phyloP scores from a whole-genome alignment of 352 stramenopile species.

The Phytophthora pinifolia region DNA sequence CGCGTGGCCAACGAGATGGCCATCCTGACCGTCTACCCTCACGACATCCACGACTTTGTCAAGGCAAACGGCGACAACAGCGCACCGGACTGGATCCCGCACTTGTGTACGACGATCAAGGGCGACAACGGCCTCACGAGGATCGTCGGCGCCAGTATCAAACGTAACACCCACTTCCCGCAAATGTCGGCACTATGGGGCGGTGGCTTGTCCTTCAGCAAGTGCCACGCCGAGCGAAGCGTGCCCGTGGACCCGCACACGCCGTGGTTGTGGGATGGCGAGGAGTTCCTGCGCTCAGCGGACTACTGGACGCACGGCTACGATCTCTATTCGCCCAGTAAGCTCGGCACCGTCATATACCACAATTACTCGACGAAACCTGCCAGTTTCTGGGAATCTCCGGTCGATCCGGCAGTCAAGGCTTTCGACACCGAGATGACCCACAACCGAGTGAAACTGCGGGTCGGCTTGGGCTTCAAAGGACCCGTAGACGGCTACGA shows the following conservation, averaged over 20 bases:
- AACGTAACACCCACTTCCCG: constrained; percentile 57
- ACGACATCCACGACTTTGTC: constrained; percentile 76
- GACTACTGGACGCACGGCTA: constrained; percentile 66
- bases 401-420: constrained; percentile 37
- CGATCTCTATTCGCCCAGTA: constrained; percentile 59
- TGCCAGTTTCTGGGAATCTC: constrained; percentile 48
- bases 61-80: constrained; percentile 75
- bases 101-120: constrained; percentile 70
- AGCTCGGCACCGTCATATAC: constrained; percentile 51
- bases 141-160: constrained; percentile 77
- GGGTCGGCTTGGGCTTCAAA: constrained; percentile 50
- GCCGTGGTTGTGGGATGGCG: constrained; percentile 64
- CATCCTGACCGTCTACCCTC: constrained; percentile 69
- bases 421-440: constrained; percentile 45
- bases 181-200: constrained; percentile 69
- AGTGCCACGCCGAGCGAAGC: constrained; percentile 73
- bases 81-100: constrained; percentile 53
- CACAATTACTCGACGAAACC: constrained; percentile 71
- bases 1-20: constrained; percentile 76
- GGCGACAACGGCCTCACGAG: constrained; percentile 56
- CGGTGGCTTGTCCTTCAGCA: constrained; percentile 71
- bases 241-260: constrained; percentile 69
- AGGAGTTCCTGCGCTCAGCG: constrained; percentile 56
- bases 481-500: constrained; percentile 50
- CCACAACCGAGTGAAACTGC: constrained; percentile 50